These are phyloP conservation scores for Dendrocalamus sinicus DNA, from an alignment of 176 grass and related monocot genomes.

Conservation along the genomic window DNA sequence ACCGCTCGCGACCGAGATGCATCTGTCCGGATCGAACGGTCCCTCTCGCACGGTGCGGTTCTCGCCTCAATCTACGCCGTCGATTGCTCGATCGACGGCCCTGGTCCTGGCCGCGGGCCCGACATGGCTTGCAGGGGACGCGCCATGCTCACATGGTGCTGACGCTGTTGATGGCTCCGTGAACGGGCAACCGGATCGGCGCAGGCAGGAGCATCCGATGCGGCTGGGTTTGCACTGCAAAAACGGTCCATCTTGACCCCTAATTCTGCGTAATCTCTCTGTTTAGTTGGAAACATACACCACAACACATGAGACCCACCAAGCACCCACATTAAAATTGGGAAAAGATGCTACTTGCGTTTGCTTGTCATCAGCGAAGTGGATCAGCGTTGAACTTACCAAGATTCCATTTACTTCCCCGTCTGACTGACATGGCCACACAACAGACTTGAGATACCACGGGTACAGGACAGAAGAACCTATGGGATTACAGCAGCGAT, in stretches of 20 bases:
- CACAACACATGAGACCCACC: not conserved
- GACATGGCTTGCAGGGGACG: not conserved
- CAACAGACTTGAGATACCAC: not conserved
- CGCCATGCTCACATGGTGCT: constrained; percentile 8
- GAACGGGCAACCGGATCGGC: not conserved
- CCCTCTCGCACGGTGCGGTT: not conserved
- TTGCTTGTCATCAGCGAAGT: not conserved
- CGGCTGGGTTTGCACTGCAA: not conserved
- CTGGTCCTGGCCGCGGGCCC: constrained; percentile 1
- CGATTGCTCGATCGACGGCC: not conserved
- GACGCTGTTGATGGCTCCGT: too few relatives aligned
- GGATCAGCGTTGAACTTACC: not conserved
- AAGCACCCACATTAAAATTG: not conserved
- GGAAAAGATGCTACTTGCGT: not conserved
- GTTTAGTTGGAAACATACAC: not conserved
- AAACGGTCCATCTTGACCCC: not conserved
- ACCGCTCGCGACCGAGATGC: not conserved
- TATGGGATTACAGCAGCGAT: not conserved
- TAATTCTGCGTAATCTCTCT: too few relatives aligned
- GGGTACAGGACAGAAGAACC: not conserved
- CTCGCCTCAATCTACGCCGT: not conserved
- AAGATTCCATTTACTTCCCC: not conserved
- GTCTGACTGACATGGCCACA: not conserved
- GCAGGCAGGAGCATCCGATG: constrained; percentile 14
- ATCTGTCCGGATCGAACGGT: not conserved